Conservation (phyloP, 805 yeast genomes). For the Clavispora asparagi region DNA sequence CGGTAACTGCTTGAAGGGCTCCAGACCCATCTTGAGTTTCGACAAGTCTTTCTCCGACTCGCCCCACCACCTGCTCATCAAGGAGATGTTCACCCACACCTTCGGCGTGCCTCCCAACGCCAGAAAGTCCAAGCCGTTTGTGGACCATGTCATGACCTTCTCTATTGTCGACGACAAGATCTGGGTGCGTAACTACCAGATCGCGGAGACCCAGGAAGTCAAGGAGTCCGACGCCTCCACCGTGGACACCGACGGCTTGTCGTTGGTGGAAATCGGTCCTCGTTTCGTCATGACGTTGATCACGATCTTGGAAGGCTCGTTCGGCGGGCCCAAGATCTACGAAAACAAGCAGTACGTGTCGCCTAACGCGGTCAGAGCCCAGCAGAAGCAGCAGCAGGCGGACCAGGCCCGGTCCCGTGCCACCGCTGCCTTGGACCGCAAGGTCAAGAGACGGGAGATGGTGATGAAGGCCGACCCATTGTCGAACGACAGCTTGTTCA, state of each 20-base stretch:
- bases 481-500: conserved; percentile 72
- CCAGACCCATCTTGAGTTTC: conserved; percentile 88
- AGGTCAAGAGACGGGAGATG: conserved; percentile 68
- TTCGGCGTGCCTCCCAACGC: conserved; percentile 96
- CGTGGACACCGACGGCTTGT: conserved; percentile 51
- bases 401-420: conserved; percentile 71
- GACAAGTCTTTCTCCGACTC: conserved; percentile 68
- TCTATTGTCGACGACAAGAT: conserved; percentile 88
- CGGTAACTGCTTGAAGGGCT: conserved; percentile 93
- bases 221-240: conserved; percentile 42
- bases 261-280: conserved; percentile 93
- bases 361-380: conserved; percentile 93
- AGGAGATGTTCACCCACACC: conserved; percentile 71
- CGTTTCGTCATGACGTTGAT: conserved; percentile 90
- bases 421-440: conserved; percentile 72
- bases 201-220: conserved; percentile 58
- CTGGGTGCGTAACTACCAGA: conserved; percentile 95
- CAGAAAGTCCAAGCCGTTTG: conserved; percentile 87
- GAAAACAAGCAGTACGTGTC: conserved; percentile 96
- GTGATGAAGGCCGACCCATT: conserved; percentile 78
- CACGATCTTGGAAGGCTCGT: conserved; percentile 90
- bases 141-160: conserved; percentile 93
- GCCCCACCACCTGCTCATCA: conserved; percentile 65
- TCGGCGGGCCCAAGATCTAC: conserved; percentile 95
- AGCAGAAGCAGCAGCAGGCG: conserved; percentile 74